phyloP scores from a whole-genome alignment of 495 filamentous ascomycete genomes.

The Parmelia sp. region DNA sequence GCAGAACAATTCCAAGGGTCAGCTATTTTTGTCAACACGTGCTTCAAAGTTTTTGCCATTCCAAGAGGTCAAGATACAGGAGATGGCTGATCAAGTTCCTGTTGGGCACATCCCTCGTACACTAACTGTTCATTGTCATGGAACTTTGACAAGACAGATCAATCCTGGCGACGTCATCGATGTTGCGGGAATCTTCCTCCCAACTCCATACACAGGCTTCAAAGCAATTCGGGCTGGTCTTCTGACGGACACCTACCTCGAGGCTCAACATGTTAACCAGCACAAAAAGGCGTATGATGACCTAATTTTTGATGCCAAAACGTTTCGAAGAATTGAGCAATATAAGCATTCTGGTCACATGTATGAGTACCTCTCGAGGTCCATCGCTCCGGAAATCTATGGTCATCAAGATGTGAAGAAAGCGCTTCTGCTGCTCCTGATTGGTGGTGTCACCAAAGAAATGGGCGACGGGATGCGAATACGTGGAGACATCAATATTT shows the following conservation, averaged over 20 bases:
- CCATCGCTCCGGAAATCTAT: slow-evolving; percentile 95
- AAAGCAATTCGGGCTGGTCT: slow-evolving; percentile 92
- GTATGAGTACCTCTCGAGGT: slow-evolving; percentile 89
- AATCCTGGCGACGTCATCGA: slow-evolving; percentile 94
- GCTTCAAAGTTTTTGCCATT: slow-evolving; percentile 96
- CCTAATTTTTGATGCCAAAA: slow-evolving; percentile 66
- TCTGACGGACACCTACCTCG: slow-evolving; percentile 92
- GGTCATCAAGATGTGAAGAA: slow-evolving; percentile 98
- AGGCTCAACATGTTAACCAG: slow-evolving; percentile 86
- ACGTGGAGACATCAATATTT: slow-evolving; percentile 97
- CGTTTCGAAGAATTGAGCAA: slow-evolving; percentile 72
- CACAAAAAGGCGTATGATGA: slow-evolving; percentile 98
- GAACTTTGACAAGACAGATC: slow-evolving; percentile 72
- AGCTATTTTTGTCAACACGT: slow-evolving; percentile 85
- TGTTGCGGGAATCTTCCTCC: slow-evolving; percentile 89
- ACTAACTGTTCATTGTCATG: slow-evolving; percentile 84
- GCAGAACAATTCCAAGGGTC: slow-evolving; percentile 84
- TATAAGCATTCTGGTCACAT: slow-evolving; percentile 77
- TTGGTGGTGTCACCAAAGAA: slow-evolving; percentile 93
- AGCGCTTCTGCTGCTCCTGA: slow-evolving; percentile 84
- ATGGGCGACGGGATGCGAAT: slow-evolving; percentile 98
- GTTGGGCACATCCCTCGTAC: slow-evolving; percentile 94
- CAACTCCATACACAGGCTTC: slow-evolving; percentile 96
- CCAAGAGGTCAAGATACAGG: slow-evolving; percentile 98
- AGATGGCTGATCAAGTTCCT: slow-evolving; percentile 96